Evolutionary conservation across 1,284 basidiomycete species (phyloP), one percentile per base, ranked within the genome.

Genomic region (Inonotus hispidus): DNA sequence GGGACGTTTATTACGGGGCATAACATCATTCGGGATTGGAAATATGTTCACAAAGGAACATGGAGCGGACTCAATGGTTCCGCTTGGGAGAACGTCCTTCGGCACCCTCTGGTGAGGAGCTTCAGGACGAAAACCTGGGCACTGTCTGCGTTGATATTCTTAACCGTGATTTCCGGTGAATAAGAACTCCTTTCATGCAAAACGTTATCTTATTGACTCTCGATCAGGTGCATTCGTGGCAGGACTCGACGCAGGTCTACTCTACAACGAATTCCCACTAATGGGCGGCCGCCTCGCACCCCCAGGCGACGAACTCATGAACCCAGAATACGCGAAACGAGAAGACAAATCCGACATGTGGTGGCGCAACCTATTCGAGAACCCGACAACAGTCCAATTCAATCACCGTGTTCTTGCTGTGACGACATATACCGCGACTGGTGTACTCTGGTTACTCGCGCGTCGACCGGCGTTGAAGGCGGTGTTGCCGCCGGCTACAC

Each of bases 321-420:
- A 90, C 43, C 71, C 80, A 23, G 78, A 78, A n/a, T 97, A 93
- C 72, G 83, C 88, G 10, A 84, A 85, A 73, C 81, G 71, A 41
- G 68, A 73, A 0, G 90, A 93, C 70, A 78, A 81, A 65, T 84
- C 83, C 3, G 92, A 95, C 69, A 70, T 84, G 14, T 95, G 90
- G 86, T 93, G 93, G 90, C 80, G 95, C 62, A 99, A 98, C 73
- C 79, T 98, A 56, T 85, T 97, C 64, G 96, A 98, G 75, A 99
- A 99, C 72, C 97, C 97, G 3, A 95, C 92, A 8, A 98, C 97
- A 0, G 95, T 96, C 8, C 97, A 99, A 73, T 96, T 98, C 69
- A 85, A 99, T 71, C 97, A 99, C 73, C 88, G 97, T 41, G 79
- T 95, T 50, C 81, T 99, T 90, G 92, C 93, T 14, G 86, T 85